A percentile compares a stretch with the other conserved stretches of the same genome.
phyloP scores from a whole-genome alignment of 1,284 basidiomycete genomes.

The Pseudozyma hubeiensis region DNA sequence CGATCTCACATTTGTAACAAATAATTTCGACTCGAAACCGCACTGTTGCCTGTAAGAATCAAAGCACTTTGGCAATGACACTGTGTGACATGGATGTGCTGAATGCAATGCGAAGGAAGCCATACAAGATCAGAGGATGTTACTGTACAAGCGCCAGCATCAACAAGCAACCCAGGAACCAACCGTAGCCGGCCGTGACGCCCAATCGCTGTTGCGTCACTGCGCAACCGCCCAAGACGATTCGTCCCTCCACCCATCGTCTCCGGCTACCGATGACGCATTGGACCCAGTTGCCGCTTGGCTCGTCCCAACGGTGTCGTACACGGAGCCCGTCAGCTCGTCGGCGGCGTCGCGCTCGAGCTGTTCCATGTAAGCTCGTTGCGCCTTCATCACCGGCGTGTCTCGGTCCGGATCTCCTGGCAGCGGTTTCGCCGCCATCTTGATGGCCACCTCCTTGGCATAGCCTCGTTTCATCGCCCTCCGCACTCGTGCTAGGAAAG shows the following conservation, averaged over 20 bases:
- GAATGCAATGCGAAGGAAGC: too few relatives aligned
- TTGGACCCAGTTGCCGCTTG: background rate
- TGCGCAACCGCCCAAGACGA: slow-evolving; percentile 15
- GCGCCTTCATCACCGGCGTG: slow-evolving; percentile 49
- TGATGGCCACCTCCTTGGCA: slow-evolving; percentile 41
- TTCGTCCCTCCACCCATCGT: slow-evolving; percentile 25
- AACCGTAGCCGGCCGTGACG: too few relatives aligned
- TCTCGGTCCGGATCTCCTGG: slow-evolving; percentile 34
- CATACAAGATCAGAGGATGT: too few relatives aligned
- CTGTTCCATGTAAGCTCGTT: slow-evolving; percentile 40
- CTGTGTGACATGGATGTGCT: too few relatives aligned
- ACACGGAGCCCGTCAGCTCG: slow-evolving; percentile 8
- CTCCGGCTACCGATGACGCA: background rate
- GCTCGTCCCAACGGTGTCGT: background rate
- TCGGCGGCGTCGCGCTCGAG: slow-evolving; percentile 35
- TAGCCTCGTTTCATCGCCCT: slow-evolving; percentile 49
- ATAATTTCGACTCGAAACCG: background rate
- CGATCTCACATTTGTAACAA: background rate
- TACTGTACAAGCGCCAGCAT: too few relatives aligned
- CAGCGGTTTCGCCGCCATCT: slow-evolving; percentile 46
- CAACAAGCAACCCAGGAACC: background rate
- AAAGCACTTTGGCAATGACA: too few relatives aligned
- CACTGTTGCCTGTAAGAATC: too few relatives aligned
- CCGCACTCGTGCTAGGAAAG: slow-evolving; percentile 51
- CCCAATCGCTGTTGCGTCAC: background rate